Conservation (phyloP, 805 yeast genomes). For the Yamadazyma olivae region DNA sequence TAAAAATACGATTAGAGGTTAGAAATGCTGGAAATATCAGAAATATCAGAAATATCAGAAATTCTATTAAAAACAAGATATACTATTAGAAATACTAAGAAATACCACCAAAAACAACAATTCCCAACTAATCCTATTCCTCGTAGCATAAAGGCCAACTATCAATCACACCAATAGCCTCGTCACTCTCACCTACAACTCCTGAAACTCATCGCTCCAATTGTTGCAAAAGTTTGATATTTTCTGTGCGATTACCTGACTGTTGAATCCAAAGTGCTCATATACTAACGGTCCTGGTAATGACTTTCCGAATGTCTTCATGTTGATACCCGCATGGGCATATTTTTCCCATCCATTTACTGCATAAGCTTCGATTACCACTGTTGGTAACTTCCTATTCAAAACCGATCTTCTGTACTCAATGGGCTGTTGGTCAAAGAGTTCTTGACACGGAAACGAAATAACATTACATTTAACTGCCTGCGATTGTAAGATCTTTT, state of each 20-base stretch:
- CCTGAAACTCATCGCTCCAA: slow-evolving; percentile 8
- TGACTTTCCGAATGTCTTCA: slow-evolving; percentile 32
- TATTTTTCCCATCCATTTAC: slow-evolving; percentile 34
- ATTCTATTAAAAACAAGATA: too few relatives aligned
- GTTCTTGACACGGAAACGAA: slow-evolving; percentile 27
- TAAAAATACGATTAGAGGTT: too few relatives aligned
- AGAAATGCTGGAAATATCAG: too few relatives aligned
- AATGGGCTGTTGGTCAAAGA: slow-evolving; percentile 24
- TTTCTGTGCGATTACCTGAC: slow-evolving; percentile 20
- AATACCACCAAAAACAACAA: too few relatives aligned
- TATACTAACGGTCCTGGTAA: slow-evolving; percentile 30
- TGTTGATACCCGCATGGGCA: slow-evolving; percentile 30
- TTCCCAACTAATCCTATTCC: too few relatives aligned
- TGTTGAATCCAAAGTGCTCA: slow-evolving; percentile 26
- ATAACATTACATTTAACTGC: slow-evolving; percentile 24
- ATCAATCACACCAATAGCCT: too few relatives aligned
- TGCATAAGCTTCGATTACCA: slow-evolving; percentile 33
- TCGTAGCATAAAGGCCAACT: too few relatives aligned
- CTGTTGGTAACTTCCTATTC: slow-evolving; percentile 18
- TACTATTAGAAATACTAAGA: too few relatives aligned
- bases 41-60: too few relatives aligned
- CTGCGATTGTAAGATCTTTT: slow-evolving; percentile 16
- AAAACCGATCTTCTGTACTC: slow-evolving; percentile 23
- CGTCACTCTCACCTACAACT: too few relatives aligned
- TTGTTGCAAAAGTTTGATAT: slow-evolving; percentile 19